Percentiles rank a stretch among this genome's conserved stretches.
Evolutionary conservation across 768 basidiomycete genomes (phyloP).

Genomic region (Tubosaeta sp.): DNA sequence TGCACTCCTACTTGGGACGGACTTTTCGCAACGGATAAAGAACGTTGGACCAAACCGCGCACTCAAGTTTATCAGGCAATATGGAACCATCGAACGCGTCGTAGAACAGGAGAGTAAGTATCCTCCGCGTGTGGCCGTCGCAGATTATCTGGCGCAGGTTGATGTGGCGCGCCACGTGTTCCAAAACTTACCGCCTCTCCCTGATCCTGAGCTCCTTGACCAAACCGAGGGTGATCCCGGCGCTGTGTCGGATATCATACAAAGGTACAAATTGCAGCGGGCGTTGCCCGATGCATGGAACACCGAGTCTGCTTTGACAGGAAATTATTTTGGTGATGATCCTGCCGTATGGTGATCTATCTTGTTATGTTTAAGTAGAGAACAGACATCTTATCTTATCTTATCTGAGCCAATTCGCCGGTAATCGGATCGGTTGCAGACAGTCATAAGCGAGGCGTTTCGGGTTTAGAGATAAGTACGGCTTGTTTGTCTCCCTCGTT

Average conservation of each 20-base stretch:
- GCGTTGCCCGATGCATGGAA: slow-evolving; percentile 39
- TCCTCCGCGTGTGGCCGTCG: slow-evolving; percentile 41
- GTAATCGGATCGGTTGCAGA: not conserved
- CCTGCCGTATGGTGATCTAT: slow-evolving; percentile 36
- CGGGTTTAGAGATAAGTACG: not conserved
- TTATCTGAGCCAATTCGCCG: not conserved
- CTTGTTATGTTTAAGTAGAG: too few relatives aligned
- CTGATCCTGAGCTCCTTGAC: slow-evolving; percentile 36
- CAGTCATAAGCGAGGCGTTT: not conserved
- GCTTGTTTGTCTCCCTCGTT: not conserved
- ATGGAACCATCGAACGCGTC: slow-evolving; percentile 71
- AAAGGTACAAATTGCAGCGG: slow-evolving; percentile 47
- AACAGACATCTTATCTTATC: too few relatives aligned
- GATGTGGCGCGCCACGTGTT: slow-evolving; percentile 61
- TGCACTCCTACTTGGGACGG: slow-evolving; percentile 82
- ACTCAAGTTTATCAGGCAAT: slow-evolving; percentile 65
- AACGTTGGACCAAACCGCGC: slow-evolving; percentile 77
- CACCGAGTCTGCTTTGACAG: slow-evolving; percentile 43
- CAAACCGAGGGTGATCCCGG: slow-evolving; percentile 38
- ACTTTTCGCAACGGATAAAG: slow-evolving; percentile 83
- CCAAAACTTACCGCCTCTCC: slow-evolving; percentile 58
- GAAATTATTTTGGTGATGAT: slow-evolving; percentile 66
- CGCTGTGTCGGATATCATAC: slow-evolving; percentile 43
- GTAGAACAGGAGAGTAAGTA: slow-evolving; percentile 51
- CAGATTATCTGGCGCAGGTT: slow-evolving; percentile 63